Base-by-base conservation (phyloP, 495 filamentous ascomycete species). In the Aspergillus egyptiacus region DNA sequence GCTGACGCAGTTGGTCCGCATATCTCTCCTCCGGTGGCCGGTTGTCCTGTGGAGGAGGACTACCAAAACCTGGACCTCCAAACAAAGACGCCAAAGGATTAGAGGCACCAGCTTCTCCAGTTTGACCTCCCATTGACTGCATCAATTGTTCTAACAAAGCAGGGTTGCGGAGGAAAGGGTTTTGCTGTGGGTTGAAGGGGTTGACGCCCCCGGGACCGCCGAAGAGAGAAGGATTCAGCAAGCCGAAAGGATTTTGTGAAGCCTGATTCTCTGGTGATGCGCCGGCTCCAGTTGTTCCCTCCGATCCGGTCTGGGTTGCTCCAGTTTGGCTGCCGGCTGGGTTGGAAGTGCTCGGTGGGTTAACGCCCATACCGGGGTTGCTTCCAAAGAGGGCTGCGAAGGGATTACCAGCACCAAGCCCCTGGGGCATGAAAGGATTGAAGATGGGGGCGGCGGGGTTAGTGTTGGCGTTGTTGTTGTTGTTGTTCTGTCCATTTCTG, bases 11-110 rank as follows among this genome's bases (percentile, higher is more conserved):
- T 62, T 99, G 94, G 11, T 86, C 82, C 6, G 85, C 89, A 53
- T 95, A 99, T 53, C 87, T 74, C 61, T 96, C 94, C 74, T 97
- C 94, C 0, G 91, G 93, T 14, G 93, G 89, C 50, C 91, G 77
- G 59, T 75, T 91, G 64, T 97, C 94, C 5, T 72, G 59, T 9
- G 61, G 59, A n/a, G 68, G 64, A 23, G 69, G 66, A 4, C 66
- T 67, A 31, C 63, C 63, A 34, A 66, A 59, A 25, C 72, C 73
- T 14, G 68, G 64, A 18, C 66, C 64, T 5, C 66, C 72, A 27
- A 74, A 54, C 11, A 76, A 49, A 33, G 67, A 61, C n/a, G 64
- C 67, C 28, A 69, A 57, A 19, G 67, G 58, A 37, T 71, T 67
- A 14, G 58, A 60, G 25, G 55, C 64, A 31, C 47, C 62, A 22